Evolutionary conservation across 1,284 basidiomycete species (phyloP).

Genomic region (Microbotryomycetes sp.): DNA sequence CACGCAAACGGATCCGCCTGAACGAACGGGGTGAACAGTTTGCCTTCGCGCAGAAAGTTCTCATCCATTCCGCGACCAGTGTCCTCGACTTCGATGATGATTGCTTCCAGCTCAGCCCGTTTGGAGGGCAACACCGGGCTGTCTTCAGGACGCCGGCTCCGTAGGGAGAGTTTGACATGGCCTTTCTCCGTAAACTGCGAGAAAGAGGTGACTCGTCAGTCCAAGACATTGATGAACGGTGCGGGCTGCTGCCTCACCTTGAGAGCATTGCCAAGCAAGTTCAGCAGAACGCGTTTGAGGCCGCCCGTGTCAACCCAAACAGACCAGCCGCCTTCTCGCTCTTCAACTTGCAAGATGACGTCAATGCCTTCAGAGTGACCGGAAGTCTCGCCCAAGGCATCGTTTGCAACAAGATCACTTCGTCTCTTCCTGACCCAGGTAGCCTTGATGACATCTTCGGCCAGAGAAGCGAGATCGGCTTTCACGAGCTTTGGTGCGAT

Average conservation of each 20-base stretch:
- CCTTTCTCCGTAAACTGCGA: slow-evolving; percentile 20
- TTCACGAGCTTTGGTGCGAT: background rate
- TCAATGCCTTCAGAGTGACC: slow-evolving; percentile 3
- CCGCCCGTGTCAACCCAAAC: slow-evolving; percentile 18
- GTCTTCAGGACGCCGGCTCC: background rate
- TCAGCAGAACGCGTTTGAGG: slow-evolving; percentile 4
- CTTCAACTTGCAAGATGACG: slow-evolving; percentile 22
- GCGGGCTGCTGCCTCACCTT: background rate
- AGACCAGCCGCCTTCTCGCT: slow-evolving; percentile 10
- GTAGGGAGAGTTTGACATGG: slow-evolving; percentile 17
- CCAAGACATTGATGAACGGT: slow-evolving; percentile 18
- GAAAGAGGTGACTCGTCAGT: background rate
- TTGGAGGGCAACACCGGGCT: background rate
- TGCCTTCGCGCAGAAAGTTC: slow-evolving; percentile 8
- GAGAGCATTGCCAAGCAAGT: background rate
- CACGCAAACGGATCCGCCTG: slow-evolving; percentile 17
- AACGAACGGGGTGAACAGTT: slow-evolving; percentile 12
- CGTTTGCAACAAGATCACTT: background rate
- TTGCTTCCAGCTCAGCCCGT: background rate
- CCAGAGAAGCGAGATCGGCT: slow-evolving; percentile 4
- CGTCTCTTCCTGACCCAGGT: slow-evolving; percentile 9
- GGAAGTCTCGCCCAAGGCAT: background rate
- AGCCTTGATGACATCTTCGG: slow-evolving; percentile 16
- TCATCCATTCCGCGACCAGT: slow-evolving; percentile 10
- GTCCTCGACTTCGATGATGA: slow-evolving; percentile 12